These are phyloP conservation scores for Flaveria sonorensis DNA, from an alignment of 129 eudicot genomes.

Conservation along the genomic window DNA sequence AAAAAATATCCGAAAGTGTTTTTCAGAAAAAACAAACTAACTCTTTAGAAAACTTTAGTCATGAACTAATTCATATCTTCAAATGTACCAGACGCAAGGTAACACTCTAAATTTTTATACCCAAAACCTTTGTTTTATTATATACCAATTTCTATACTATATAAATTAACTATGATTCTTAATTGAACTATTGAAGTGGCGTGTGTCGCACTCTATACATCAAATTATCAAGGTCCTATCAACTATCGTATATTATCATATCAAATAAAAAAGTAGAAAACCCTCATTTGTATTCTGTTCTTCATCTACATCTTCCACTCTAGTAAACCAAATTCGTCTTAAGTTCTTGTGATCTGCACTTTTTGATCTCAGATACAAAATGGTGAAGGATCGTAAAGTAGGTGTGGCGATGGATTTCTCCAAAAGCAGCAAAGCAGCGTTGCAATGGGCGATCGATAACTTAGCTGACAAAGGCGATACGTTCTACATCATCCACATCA, in stretches of 20 bases:
- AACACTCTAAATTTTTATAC: no score
- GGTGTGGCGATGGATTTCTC: conserved; percentile 98
- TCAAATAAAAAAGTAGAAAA: conserved; percentile 7
- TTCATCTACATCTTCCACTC: not conserved
- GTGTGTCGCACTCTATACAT: not conserved
- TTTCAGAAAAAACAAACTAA: no score
- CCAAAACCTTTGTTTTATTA: no score
- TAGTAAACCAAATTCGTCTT: not conserved
- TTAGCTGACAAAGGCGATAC: conserved; percentile 75
- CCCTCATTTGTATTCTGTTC: conserved; percentile 10
- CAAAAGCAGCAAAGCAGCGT: conserved; percentile 81
- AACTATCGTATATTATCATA: no score
- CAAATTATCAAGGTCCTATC: not conserved
- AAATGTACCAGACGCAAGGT: no score
- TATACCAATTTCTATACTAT: no score
- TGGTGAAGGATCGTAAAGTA: conserved; percentile 73
- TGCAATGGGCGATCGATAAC: conserved; percentile 78
- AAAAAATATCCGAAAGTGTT: no score
- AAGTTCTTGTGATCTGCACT: not conserved
- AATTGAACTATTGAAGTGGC: not conserved
- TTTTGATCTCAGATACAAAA: conserved; percentile 29
- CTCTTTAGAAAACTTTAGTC: no score
- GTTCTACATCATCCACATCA: conserved; percentile 59
- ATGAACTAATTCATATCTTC: no score
- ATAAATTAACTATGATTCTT: no score